These are phyloP conservation scores for Parasitella parasitica DNA, from an alignment of 371 early-diverging fungal species.

Conservation along the genomic window DNA sequence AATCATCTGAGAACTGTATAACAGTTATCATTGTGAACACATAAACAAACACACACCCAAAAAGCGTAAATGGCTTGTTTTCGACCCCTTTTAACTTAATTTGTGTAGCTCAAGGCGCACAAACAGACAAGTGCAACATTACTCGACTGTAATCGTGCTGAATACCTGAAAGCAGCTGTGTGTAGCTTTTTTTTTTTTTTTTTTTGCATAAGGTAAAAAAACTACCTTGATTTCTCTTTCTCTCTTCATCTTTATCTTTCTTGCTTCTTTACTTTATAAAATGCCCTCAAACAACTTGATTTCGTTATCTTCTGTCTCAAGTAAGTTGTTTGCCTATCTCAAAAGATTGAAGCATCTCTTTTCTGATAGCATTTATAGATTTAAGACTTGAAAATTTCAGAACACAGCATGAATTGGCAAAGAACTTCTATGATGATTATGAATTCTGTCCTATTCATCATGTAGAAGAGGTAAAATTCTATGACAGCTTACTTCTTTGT, in stretches of 20 bases:
- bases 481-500: background rate
- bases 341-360: background rate
- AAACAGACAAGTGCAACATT: slow-evolving; percentile 20
- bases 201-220: slow-evolving; percentile 8
- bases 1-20: slow-evolving; percentile 14
- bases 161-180: background rate
- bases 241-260: background rate
- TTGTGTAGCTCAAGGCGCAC: slow-evolving; percentile 9
- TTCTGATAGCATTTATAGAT: slow-evolving; percentile 4
- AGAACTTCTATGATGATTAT: slow-evolving; percentile 45
- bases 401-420: slow-evolving; percentile 42
- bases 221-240: background rate
- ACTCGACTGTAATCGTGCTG: slow-evolving; percentile 10
- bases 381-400: slow-evolving; percentile 34
- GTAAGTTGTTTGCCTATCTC: slow-evolving; percentile 5
- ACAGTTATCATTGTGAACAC: background rate
- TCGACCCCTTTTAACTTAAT: background rate
- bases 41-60: background rate
- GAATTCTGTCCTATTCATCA: slow-evolving; percentile 40
- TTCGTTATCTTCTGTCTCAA: slow-evolving; percentile 5
- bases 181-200: background rate
- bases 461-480: slow-evolving; percentile 21
- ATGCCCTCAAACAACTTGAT: slow-evolving; percentile 3
- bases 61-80: background rate
- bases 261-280: background rate